A percentile compares a stretch with the other conserved stretches of the same genome.
Conservation (phyloP, 768 basidiomycete genomes). For the Psilocybe cyanescens region DNA sequence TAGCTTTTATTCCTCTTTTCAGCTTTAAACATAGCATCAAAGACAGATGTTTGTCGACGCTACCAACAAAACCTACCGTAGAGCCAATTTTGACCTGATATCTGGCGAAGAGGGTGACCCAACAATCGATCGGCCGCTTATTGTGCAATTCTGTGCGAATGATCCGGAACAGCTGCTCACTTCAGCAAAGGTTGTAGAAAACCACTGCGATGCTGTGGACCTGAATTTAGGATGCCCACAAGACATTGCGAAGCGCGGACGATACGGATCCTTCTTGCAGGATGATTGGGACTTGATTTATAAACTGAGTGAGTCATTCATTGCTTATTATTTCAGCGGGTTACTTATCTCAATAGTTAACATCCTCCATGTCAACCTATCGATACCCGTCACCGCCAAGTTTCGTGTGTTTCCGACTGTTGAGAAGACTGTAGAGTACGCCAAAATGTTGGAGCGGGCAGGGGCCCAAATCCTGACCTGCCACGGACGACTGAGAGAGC, state of each 20-base stretch:
- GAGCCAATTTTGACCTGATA: constrained; percentile 68
- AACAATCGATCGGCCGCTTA: constrained; percentile 77
- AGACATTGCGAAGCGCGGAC: constrained; percentile 87
- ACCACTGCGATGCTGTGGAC: constrained; percentile 90
- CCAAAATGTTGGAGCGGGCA: constrained; percentile 92
- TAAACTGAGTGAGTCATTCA: constrained; percentile 60
- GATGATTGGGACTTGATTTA: constrained; percentile 95
- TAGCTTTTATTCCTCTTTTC: neutral
- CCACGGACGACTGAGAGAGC: constrained; percentile 90
- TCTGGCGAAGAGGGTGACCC: constrained; percentile 83
- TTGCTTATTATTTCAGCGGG: neutral
- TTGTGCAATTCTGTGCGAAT: constrained; percentile 95
- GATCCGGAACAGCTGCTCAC: constrained; percentile 77
- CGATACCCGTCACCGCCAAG: constrained; percentile 95
- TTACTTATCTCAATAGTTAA: constrained; percentile 60
- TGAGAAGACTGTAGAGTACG: constrained; percentile 91
- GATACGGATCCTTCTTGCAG: constrained; percentile 90
- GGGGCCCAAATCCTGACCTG: constrained; percentile 96
- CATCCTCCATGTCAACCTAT: constrained; percentile 80
- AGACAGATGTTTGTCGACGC: constrained; percentile 65
- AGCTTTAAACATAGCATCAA: constrained; percentile 1
- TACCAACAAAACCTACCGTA: constrained; percentile 56
- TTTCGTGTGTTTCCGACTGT: constrained; percentile 88
- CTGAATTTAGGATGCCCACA: constrained; percentile 96
- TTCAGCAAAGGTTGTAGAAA: constrained; percentile 78